phyloP scores from a whole-genome alignment of 208 protist species.

The Acanthamoeba culbertsoni region DNA sequence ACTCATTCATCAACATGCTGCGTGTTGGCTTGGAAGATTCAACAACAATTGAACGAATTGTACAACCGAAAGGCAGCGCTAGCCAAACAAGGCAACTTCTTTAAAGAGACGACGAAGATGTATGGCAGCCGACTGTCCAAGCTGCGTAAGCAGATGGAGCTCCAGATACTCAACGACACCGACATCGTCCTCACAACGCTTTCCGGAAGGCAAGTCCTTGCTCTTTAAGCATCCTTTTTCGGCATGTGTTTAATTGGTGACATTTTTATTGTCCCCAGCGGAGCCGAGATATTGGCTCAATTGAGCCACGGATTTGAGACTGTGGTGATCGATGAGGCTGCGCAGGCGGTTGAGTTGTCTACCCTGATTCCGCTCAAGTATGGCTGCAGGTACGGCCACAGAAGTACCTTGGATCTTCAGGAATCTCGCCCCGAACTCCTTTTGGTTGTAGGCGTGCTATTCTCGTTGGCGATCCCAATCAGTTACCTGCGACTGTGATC shows the following conservation, averaged over 20 bases:
- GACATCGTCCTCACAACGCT: constrained; percentile 75
- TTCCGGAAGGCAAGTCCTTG: background rate
- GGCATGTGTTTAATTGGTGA: background rate
- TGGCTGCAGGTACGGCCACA: background rate
- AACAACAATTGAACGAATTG: background rate
- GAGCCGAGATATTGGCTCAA: constrained; percentile 61
- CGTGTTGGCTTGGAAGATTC: background rate
- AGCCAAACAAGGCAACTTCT: background rate
- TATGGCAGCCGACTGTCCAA: background rate
- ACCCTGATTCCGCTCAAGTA: constrained; percentile 81
- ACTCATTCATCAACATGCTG: background rate
- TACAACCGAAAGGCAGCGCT: background rate
- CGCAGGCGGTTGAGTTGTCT: constrained; percentile 79
- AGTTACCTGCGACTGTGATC: constrained; percentile 78
- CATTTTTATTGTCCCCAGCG: constrained; percentile 13
- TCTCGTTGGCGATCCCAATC: constrained; percentile 85
- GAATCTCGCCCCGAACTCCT: background rate
- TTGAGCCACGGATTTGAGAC: constrained; percentile 77
- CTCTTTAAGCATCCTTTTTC: background rate
- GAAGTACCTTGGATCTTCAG: background rate
- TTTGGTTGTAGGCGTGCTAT: constrained; percentile 66
- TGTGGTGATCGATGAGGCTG: constrained; percentile 85
- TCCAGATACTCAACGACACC: constrained; percentile 70
- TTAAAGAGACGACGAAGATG: background rate
- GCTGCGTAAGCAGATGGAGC: constrained; percentile 18